Evolutionary conservation across 108 stramenopile genomes (phyloP).

Genomic region (Nannochloropsis gaditana): DNA sequence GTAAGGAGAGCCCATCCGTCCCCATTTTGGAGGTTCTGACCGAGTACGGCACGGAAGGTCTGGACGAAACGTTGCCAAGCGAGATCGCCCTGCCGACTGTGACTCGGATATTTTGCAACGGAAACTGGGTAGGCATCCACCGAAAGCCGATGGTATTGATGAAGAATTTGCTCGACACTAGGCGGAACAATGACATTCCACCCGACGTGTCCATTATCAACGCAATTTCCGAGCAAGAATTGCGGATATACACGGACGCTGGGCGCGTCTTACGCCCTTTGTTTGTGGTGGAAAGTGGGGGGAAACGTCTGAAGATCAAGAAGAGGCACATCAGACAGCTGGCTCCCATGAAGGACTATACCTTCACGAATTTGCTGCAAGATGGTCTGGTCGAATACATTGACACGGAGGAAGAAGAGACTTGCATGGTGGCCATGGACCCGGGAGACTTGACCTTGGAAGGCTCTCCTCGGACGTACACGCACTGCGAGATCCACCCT

Average conservation of each 20-base stretch:
- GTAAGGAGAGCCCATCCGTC: slow-evolving; percentile 80
- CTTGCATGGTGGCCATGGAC: slow-evolving; percentile 97
- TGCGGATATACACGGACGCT: slow-evolving; percentile 95
- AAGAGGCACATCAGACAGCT: slow-evolving; percentile 60
- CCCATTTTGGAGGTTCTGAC: slow-evolving; percentile 90
- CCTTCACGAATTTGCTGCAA: slow-evolving; percentile 82
- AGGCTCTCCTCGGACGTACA: slow-evolving; percentile 83
- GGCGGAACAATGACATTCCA: slow-evolving; percentile 88
- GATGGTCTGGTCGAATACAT: slow-evolving; percentile 84
- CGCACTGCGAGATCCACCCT: slow-evolving; percentile 99
- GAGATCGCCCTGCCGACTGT: slow-evolving; percentile 75
- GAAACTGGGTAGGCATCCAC: slow-evolving; percentile 97
- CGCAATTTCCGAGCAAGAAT: slow-evolving; percentile 84
- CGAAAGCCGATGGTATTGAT: slow-evolving; percentile 75
- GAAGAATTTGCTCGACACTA: slow-evolving; percentile 70
- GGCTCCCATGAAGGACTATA: slow-evolving; percentile 26
- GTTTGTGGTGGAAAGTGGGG: slow-evolving; percentile 86
- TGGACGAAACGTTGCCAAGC: slow-evolving; percentile 74
- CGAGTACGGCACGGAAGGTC: slow-evolving; percentile 85
- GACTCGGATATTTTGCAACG: slow-evolving; percentile 97
- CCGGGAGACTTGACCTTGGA: slow-evolving; percentile 70
- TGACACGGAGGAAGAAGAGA: slow-evolving; percentile 99
- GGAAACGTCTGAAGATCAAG: slow-evolving; percentile 41
- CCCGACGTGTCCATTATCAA: slow-evolving; percentile 92
- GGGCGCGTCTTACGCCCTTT: slow-evolving; percentile 97